Conservation (phyloP, 2,329 filamentous ascomycete genomes). For the Phyllosticta paracitricarpa region DNA sequence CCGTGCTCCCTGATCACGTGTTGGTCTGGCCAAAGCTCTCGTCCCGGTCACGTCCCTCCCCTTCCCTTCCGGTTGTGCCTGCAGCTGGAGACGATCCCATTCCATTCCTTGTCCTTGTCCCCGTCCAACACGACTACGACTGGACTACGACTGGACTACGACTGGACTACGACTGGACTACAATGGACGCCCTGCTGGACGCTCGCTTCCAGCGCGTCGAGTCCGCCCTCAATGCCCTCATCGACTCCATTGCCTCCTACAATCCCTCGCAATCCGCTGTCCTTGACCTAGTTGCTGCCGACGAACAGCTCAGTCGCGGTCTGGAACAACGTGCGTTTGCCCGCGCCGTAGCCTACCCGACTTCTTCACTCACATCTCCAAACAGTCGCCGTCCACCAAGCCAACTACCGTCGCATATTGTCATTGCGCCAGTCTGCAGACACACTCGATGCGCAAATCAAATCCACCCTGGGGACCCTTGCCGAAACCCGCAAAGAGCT, state of each 20-base stretch:
- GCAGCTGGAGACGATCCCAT: too few species aligned
- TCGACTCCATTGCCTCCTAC: slow-evolving; percentile 74
- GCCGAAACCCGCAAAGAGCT: slow-evolving; percentile 66
- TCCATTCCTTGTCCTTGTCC: too few species aligned
- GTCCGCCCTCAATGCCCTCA: slow-evolving; percentile 50
- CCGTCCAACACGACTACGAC: too few species aligned
- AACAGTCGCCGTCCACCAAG: slow-evolving; percentile 62
- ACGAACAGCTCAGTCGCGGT: slow-evolving; percentile 55
- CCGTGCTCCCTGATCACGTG: too few species aligned
- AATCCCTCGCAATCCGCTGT: slow-evolving; percentile 62
- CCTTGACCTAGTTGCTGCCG: slow-evolving; percentile 59
- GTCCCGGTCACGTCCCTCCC: too few species aligned
- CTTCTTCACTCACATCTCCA: background rate
- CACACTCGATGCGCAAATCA: slow-evolving; percentile 61
- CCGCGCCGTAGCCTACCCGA: background rate
- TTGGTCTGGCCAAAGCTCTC: too few species aligned
- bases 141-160: too few species aligned
- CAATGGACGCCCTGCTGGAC: slow-evolving; percentile 34
- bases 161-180: too few species aligned
- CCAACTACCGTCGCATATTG: slow-evolving; percentile 59
- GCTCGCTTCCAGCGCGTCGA: slow-evolving; percentile 38
- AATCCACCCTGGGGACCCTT: slow-evolving; percentile 58
- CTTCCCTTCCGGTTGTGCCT: too few species aligned
- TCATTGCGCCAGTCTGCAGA: slow-evolving; percentile 56
- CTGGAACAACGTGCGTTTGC: slow-evolving; percentile 50